phyloP scores from a whole-genome alignment of 2,329 filamentous ascomycete genomes.

The Colletotrichum theobromicola region DNA sequence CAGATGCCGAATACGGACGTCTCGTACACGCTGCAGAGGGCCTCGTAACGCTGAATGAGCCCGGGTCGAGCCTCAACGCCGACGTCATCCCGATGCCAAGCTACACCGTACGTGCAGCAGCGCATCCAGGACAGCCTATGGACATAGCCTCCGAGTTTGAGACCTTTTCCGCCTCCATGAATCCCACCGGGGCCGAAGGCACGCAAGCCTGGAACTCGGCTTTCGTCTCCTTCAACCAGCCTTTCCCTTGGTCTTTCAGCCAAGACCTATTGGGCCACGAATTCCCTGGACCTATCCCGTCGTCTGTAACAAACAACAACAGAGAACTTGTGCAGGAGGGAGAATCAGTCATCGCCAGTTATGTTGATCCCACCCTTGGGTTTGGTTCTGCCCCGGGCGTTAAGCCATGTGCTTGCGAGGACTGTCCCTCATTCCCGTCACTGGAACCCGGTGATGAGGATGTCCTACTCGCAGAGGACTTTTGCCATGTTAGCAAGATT shows the following conservation, averaged over 20 bases:
- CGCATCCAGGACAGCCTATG: rapidly evolving
- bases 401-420: not conserved
- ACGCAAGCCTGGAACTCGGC: not conserved
- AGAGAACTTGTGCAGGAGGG: rapidly evolving
- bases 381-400: not conserved
- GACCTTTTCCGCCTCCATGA: not conserved
- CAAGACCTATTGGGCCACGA: not conserved
- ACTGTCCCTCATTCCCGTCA: not conserved
- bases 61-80: not conserved
- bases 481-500: not conserved
- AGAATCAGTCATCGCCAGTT: not conserved
- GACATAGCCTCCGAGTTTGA: not conserved
- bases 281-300: not conserved
- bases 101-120: not conserved
- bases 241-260: not conserved
- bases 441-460: not conserved
- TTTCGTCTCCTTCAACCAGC: not conserved
- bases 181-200: not conserved
- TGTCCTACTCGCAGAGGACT: not conserved
- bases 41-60: not conserved
- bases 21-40: no score
- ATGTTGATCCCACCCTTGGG: not conserved
- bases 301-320: not conserved
- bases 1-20: not conserved
- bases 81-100: not conserved